phyloP scores from a whole-genome alignment of 2,329 filamentous ascomycete genomes.

The Alternaria consortialis region DNA sequence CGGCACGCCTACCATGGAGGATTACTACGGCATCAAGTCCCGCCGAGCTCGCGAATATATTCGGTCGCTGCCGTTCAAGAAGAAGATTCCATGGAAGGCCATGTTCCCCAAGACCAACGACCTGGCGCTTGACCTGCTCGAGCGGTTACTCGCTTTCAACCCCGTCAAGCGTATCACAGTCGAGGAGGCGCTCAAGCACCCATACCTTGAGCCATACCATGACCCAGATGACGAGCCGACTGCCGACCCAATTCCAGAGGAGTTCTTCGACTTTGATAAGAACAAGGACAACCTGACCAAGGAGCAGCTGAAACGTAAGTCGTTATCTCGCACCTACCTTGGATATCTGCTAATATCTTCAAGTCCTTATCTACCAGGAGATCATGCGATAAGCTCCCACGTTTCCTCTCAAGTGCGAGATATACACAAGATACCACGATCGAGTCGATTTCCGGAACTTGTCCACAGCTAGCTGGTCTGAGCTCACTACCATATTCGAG shows the following conservation, averaged over 20 bases:
- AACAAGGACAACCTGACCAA: constrained; percentile 99
- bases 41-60: constrained; percentile 97
- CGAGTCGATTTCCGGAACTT: constrained; percentile 29
- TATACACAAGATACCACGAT: constrained; percentile 35
- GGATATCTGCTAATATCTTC: constrained; percentile 25
- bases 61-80: constrained; percentile 97
- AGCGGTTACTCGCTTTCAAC: constrained; percentile 97
- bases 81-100: constrained; percentile 97
- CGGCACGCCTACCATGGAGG: constrained; percentile 98
- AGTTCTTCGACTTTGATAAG: constrained; percentile 99
- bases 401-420: constrained; percentile 23
- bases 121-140: constrained; percentile 88
- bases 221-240: constrained; percentile 98
- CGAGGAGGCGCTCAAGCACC: constrained; percentile 95
- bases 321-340: too few relatives aligned
- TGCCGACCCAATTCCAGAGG: constrained; percentile 93
- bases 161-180: constrained; percentile 98
- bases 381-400: constrained; percentile 74
- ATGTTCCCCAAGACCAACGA: constrained; percentile 99
- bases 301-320: constrained; percentile 90
- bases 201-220: constrained; percentile 98
- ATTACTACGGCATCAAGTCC: constrained; percentile 99
- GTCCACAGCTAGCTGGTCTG: constrained; percentile 37
- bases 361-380: constrained; percentile 92
- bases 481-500: constrained; percentile 28